Evolutionary conservation across 129 eudicot genomes (phyloP).

Genomic region (Arctium lappa): DNA sequence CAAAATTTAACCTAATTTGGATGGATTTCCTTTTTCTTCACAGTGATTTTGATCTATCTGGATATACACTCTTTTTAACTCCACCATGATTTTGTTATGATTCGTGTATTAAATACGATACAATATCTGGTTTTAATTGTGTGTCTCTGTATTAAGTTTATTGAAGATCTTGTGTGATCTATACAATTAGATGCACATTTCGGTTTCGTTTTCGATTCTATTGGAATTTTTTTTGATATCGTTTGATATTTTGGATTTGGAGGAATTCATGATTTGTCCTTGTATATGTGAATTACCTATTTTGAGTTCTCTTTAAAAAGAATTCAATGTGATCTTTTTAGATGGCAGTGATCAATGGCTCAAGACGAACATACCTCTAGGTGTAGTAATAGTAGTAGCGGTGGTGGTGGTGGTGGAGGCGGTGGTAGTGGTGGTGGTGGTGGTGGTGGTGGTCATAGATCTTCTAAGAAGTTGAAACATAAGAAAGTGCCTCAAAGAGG

Average conservation of each 20-base stretch:
- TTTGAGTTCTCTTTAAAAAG: constrained; percentile 24
- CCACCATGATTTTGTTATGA: constrained; percentile 13
- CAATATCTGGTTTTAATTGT: constrained; percentile 21
- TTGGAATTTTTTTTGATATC: not conserved
- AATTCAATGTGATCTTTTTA: constrained; percentile 32
- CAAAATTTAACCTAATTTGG: constrained; percentile 6
- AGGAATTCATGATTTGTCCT: constrained; percentile 2
- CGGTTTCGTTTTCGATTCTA: constrained; percentile 15
- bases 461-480: constrained; percentile 60
- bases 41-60: constrained; percentile 30
- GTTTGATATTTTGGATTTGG: constrained; percentile 9
- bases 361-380: constrained; percentile 59
- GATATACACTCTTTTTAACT: not conserved
- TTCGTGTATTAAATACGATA: not conserved
- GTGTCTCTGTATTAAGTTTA: not conserved
- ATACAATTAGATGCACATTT: constrained; percentile 42
- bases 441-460: constrained; percentile 32
- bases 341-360: constrained; percentile 70
- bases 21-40: not conserved
- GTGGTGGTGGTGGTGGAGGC: constrained; percentile 8
- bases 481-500: constrained; percentile 95
- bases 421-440: constrained; percentile 16
- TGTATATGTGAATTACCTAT: constrained; percentile 9
- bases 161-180: constrained; percentile 40
- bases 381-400: constrained; percentile 42